Percentiles rank a stretch among this genome's conserved stretches.
phyloP scores from a whole-genome alignment of 805 yeast genomes.

The Yarrowia sp. region DNA sequence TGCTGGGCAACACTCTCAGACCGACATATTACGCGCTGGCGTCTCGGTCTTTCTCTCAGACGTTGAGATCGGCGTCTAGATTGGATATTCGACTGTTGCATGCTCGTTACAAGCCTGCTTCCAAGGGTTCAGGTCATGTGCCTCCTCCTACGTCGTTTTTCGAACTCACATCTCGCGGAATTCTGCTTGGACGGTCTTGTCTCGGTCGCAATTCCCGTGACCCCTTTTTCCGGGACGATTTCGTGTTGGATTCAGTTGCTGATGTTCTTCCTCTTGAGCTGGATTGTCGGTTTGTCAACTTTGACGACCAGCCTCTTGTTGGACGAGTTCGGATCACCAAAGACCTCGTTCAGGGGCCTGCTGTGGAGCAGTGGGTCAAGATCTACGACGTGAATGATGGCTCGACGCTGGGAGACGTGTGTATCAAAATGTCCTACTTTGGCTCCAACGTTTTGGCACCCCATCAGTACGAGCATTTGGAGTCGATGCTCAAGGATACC shows the following conservation, averaged over 20 bases:
- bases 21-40: constrained; percentile 13
- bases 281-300: constrained; percentile 12
- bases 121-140: neutral
- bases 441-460: constrained; percentile 47
- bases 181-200: neutral
- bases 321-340: neutral
- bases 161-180: constrained; percentile 14
- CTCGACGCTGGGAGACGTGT: constrained; percentile 47
- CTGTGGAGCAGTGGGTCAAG: constrained; percentile 19
- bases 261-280: constrained; percentile 1
- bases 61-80: neutral
- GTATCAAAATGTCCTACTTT: constrained; percentile 32
- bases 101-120: neutral
- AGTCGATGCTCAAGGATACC: constrained; percentile 48
- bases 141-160: constrained; percentile 10
- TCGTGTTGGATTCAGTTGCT: neutral
- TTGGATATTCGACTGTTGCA: constrained; percentile 7
- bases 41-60: neutral
- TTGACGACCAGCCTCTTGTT: constrained; percentile 11
- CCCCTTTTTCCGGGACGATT: constrained; percentile 20
- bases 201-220: constrained; percentile 14
- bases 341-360: constrained; percentile 14
- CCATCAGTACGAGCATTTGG: constrained; percentile 57
- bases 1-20: neutral
- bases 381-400: constrained; percentile 38